Evolutionary conservation across 1,139 yeast species (phyloP).

Genomic region (Kodamaea alishanica): DNA sequence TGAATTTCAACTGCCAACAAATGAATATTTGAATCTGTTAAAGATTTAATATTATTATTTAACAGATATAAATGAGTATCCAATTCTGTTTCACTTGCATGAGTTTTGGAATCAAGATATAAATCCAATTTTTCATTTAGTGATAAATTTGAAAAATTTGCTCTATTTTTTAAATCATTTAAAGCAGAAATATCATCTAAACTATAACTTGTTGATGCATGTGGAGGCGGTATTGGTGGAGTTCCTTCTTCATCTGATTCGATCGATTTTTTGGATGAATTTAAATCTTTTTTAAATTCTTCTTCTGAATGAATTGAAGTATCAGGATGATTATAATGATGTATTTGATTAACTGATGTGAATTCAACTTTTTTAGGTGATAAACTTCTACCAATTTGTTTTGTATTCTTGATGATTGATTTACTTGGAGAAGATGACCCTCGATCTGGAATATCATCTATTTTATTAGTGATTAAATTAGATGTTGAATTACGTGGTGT

Average conservation of each 20-base stretch:
- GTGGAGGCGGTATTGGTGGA: constrained; percentile 37
- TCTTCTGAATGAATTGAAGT: constrained; percentile 6
- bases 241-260: constrained; percentile 22
- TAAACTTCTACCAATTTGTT: constrained; percentile 10
- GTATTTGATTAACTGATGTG: constrained; percentile 29
- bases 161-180: constrained; percentile 22
- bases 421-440: constrained; percentile 33
- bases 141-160: constrained; percentile 29
- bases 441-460: constrained; percentile 3
- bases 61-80: constrained; percentile 37
- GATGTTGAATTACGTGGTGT: constrained; percentile 25
- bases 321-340: constrained; percentile 24
- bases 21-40: constrained; percentile 35
- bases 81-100: constrained; percentile 22
- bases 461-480: constrained; percentile 1
- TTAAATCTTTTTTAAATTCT: constrained; percentile 3
- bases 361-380: constrained; percentile 43
- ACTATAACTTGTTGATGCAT: constrained; percentile 14
- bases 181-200: constrained; percentile 21
- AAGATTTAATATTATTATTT: constrained; percentile 24
- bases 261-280: constrained; percentile 6
- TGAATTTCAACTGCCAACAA: constrained; percentile 34
- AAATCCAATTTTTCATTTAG: constrained; percentile 40
- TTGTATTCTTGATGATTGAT: constrained; percentile 38
- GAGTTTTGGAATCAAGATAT: constrained; percentile 21